These are phyloP conservation scores for Pseudotulostoma volvatum DNA, from an alignment of 495 filamentous ascomycete genomes.

Conservation along the genomic window DNA sequence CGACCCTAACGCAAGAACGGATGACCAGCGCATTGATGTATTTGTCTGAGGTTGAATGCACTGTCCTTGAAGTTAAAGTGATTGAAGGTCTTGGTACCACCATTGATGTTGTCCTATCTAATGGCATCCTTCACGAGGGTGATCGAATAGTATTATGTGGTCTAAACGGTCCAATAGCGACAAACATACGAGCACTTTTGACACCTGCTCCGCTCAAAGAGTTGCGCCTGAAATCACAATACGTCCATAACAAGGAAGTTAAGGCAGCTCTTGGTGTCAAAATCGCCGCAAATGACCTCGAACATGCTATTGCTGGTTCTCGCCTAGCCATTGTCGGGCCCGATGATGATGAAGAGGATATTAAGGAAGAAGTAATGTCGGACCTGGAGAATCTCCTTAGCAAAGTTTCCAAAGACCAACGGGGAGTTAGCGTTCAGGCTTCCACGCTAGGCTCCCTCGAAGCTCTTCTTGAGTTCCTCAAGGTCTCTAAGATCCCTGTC, in stretches of 20 bases:
- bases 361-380: slow-evolving; percentile 90
- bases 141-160: slow-evolving; percentile 92
- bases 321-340: slow-evolving; percentile 84
- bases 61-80: slow-evolving; percentile 95
- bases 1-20: slow-evolving; percentile 83
- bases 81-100: slow-evolving; percentile 98
- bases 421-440: slow-evolving; percentile 92
- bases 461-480: slow-evolving; percentile 90
- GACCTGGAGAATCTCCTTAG: slow-evolving; percentile 84
- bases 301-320: slow-evolving; percentile 93
- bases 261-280: slow-evolving; percentile 98
- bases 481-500: slow-evolving; percentile 87
- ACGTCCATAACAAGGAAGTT: slow-evolving; percentile 98
- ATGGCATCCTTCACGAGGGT: slow-evolving; percentile 88
- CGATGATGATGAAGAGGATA: slow-evolving; percentile 89
- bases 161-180: slow-evolving; percentile 82
- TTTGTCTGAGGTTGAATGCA: slow-evolving; percentile 91
- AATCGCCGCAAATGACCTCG: slow-evolving; percentile 90
- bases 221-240: slow-evolving; percentile 79
- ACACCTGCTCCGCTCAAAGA: slow-evolving; percentile 92
- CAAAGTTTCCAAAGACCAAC: slow-evolving; percentile 75
- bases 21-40: slow-evolving; percentile 99
- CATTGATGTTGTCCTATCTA: slow-evolving; percentile 93
- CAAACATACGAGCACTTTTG: slow-evolving; percentile 89
- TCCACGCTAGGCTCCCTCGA: slow-evolving; percentile 96